phyloP scores from a whole-genome alignment of 2,329 filamentous ascomycete species.

The Myriosclerotinia scirpicola region DNA sequence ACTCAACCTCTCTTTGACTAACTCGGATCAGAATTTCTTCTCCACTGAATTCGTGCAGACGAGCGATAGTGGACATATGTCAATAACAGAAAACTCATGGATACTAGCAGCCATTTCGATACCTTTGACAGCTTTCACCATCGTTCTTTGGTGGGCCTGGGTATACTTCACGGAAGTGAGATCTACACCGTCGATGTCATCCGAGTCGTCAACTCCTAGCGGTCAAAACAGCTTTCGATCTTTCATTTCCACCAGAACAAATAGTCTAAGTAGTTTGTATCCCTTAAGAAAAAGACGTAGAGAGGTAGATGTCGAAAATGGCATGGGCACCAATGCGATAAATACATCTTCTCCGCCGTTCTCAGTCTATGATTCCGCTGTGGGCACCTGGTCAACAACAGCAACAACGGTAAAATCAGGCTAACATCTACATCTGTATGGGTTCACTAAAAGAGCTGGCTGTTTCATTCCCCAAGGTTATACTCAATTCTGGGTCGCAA shows the following conservation, averaged over 20 bases:
- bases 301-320: conserved; percentile 19
- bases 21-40: conserved; percentile 30
- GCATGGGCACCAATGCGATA: not conserved
- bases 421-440: not conserved
- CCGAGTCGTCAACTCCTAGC: not conserved
- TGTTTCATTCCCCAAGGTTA: no score
- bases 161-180: conserved; percentile 24
- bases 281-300: not conserved
- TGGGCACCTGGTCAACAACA: conserved; percentile 23
- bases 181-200: not conserved
- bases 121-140: conserved; percentile 31
- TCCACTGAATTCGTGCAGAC: conserved; percentile 33
- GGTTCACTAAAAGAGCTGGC: no score
- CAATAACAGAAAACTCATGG: conserved; percentile 28
- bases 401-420: conserved; percentile 22
- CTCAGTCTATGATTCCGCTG: not conserved
- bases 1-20: not conserved
- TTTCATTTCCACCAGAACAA: not conserved
- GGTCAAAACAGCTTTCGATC: not conserved
- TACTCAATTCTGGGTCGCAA: no score
- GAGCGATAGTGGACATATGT: conserved; percentile 25
- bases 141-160: conserved; percentile 32
- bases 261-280: not conserved
- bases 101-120: conserved; percentile 31
- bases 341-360: not conserved